Percentiles rank a stretch among this genome's conserved stretches.
Conservation (phyloP, 768 basidiomycete species). For the Tulasnella sp. region DNA sequence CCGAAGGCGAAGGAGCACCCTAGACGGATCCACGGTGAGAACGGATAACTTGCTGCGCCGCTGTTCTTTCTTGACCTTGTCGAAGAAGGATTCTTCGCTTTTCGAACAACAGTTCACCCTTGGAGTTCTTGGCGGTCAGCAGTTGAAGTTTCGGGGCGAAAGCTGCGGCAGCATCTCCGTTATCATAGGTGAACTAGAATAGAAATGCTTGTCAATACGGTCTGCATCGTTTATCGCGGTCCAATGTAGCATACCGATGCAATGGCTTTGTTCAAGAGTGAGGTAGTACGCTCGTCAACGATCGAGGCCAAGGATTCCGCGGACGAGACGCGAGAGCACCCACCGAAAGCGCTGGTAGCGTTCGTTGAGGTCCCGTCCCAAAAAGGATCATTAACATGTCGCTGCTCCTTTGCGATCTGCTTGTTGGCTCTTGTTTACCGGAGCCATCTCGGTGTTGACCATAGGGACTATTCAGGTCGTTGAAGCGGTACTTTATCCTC, state of each 20-base stretch:
- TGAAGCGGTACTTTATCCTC: constrained; percentile 45
- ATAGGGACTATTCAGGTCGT: constrained; percentile 26
- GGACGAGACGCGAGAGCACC: constrained; percentile 70
- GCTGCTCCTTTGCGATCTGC: constrained; percentile 72
- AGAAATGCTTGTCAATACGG: neutral
- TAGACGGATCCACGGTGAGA: constrained; percentile 77
- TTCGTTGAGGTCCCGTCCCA: constrained; percentile 45
- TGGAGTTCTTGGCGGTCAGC: constrained; percentile 79
- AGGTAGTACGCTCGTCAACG: constrained; percentile 82
- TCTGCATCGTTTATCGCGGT: neutral
- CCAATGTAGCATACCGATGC: constrained; percentile 52
- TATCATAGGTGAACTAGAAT: constrained; percentile 79
- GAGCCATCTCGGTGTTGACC: constrained; percentile 43
- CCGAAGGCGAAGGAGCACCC: constrained; percentile 51
- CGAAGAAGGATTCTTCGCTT: constrained; percentile 90
- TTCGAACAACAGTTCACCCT: constrained; percentile 90
- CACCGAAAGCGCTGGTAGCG: constrained; percentile 68
- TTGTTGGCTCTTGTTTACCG: constrained; percentile 71
- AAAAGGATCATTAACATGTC: constrained; percentile 78
- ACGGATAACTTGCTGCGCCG: constrained; percentile 67
- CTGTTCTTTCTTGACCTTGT: constrained; percentile 76
- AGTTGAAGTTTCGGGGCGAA: constrained; percentile 78
- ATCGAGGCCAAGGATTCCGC: constrained; percentile 90
- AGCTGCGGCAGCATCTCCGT: constrained; percentile 82
- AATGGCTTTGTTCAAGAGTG: constrained; percentile 89